Evolutionary conservation across 1,284 basidiomycete genomes (phyloP), one percentile per base, ranked within the genome.

Genomic region (Filobasidium uniguttulatum): DNA sequence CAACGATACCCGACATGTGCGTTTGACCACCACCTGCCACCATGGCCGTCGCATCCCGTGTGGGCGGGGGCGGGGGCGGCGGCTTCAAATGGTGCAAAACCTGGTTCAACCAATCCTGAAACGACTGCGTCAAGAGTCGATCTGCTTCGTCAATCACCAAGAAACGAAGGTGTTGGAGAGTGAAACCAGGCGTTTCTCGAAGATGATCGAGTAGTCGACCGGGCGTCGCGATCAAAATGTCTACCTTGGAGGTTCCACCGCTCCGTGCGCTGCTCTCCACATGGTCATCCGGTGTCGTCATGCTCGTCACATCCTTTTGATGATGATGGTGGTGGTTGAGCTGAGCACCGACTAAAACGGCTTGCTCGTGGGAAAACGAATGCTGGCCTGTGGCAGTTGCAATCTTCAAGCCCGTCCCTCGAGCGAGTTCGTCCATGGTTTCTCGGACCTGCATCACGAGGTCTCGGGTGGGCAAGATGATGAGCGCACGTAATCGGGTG

Each of bases 81-180:
- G 80, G 76, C 26, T 77, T 76, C 5, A 80, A 82, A 8, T 85
- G 85, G 1, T 76, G 70, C 6, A 91, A 72, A 3, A 94, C 82
- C 60, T 81, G 81, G 10, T 77, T 75, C 2, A 94, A 72, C 93
- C 93, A 99, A 61, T 90, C 84, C 67, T 97, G 89, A 70, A 96
- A 97, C 1, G 86, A 89, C 65, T 97, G 90, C 6, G 85, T 85
- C 4, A 99, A 76, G 2, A 99, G 75, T 20, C 91, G 78, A 65
- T 99, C 94, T 0, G 94, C 94, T 71, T 99, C 94, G 65, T 99
- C 94, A 50, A 99, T 88, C 56, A 86, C 89, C 50, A 98, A 72
- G 68, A 90, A 98, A 23, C 93, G 82, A 23, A 99, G 74, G 66
- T 98, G 90, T 60, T 94, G 85, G 29, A 98, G 69, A 0, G 88